Evolutionary conservation across 139 green algal species (phyloP), one percentile per base, ranked within the genome.

Genomic region (Micractinium conductrix): DNA sequence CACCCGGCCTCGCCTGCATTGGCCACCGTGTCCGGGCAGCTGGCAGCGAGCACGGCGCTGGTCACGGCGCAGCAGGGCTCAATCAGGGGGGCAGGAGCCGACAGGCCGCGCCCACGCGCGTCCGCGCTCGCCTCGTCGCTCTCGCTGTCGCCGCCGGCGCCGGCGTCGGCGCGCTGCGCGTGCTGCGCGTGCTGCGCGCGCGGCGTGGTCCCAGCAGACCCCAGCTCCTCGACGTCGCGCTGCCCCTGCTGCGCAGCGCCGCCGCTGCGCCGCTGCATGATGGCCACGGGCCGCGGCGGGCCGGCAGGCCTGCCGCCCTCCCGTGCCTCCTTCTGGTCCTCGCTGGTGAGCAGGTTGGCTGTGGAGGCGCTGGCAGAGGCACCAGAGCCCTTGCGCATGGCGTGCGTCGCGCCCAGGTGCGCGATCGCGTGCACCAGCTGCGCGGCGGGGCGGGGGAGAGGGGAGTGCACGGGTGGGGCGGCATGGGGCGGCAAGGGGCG

Each of bases 371-470:
- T 33, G 43, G 74, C 33, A n/a, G 21, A 0, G n/a, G 45, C 45
- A 17, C 68, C n/a, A 17, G 33, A 35, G 28, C 37, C 43, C 76
- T 76, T 80, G 62, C 48, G 67, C 42, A n/a, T 67, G 1, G 45
- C 48, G 48, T 38, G 63, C 43, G 38, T 35, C 1, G 53, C 62
- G 9, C 73, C 71, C 21, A 45, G 69, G 76, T 88, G n/a, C 28
- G 67, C 53, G 1, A 90, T 43, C 7, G 79, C 58, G 85, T 93
- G 90, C 22, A 93, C 89, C 21, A 93, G 19, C 72, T 84, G 81
- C 53, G 7, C 28, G 8, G 33, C 0, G 33, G 40, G 40, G 40
- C 2, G 40, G 21, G 35, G 33, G 35, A n/a, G n/a, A n/a, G n/a
- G n/a, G n/a, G n/a, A n/a, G n/a, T n/a, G n/a, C n/a, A n/a, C n/a